A percentile compares a stretch with the other conserved stretches of the same genome.
These are phyloP conservation scores for Kuraishia borneana DNA, from an alignment of 805 yeast genomes.

Conservation along the genomic window DNA sequence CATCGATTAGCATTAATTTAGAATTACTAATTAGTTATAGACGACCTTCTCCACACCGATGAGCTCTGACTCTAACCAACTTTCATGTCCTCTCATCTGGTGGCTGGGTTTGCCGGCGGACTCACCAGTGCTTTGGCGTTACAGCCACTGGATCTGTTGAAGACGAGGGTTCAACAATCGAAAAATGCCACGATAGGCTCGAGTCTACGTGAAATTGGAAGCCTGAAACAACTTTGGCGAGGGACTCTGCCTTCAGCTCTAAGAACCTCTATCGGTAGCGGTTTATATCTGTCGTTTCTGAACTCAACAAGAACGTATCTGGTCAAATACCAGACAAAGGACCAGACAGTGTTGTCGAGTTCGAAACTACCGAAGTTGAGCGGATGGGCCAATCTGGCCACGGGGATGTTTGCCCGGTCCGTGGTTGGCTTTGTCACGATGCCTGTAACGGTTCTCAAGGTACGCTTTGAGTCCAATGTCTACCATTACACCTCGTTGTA, in stretches of 20 bases:
- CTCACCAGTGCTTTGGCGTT: slow-evolving; percentile 65
- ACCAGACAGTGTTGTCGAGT: slow-evolving; percentile 10
- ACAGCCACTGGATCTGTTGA: slow-evolving; percentile 84
- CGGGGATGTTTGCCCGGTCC: slow-evolving; percentile 76
- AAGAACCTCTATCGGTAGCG: slow-evolving; percentile 86
- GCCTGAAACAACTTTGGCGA: slow-evolving; percentile 62
- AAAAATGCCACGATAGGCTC: slow-evolving; percentile 17
- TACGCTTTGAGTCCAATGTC: slow-evolving; percentile 74
- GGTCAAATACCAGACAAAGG: slow-evolving; percentile 17
- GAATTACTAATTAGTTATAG: no score
- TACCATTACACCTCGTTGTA: slow-evolving; percentile 57
- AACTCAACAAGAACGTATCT: slow-evolving; percentile 46
- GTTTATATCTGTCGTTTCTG: slow-evolving; percentile 67
- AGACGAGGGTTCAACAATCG: slow-evolving; percentile 75
- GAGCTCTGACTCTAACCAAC: no score
- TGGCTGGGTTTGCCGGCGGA: slow-evolving; percentile 83
- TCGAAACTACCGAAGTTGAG: slow-evolving; percentile 63
- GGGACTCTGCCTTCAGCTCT: slow-evolving; percentile 89
- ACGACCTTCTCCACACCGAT: no score
- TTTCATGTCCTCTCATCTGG: slow-evolving; percentile 52
- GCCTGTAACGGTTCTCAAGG: slow-evolving; percentile 91
- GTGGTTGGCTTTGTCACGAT: slow-evolving; percentile 78
- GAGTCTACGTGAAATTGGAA: slow-evolving; percentile 27
- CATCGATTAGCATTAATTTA: no score
- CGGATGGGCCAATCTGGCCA: slow-evolving; percentile 52